Evolutionary conservation across 169 alveolate genomes (phyloP).

Genomic region (Cryptosporidium viatorum): DNA sequence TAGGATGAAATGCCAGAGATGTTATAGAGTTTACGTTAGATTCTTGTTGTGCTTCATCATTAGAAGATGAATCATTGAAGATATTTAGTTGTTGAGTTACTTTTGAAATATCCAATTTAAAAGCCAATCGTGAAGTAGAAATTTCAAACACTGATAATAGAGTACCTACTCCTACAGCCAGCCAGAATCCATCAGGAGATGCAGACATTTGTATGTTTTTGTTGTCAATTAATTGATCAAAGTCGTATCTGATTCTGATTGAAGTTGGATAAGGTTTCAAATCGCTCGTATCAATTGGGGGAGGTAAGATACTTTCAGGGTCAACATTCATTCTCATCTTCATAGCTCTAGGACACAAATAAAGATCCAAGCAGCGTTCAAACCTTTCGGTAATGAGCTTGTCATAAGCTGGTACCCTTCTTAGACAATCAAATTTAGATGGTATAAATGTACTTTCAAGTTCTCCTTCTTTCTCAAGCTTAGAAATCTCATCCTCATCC

Average conservation of each 20-base stretch:
- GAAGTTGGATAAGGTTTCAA: constrained; percentile 91
- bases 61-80: neutral
- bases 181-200: constrained; percentile 55
- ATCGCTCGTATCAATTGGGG: constrained; percentile 88
- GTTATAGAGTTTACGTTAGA: constrained; percentile 11
- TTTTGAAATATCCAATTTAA: constrained; percentile 78
- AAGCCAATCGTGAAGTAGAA: constrained; percentile 36
- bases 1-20: constrained; percentile 57
- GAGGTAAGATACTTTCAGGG: constrained; percentile 88
- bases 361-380: constrained; percentile 93
- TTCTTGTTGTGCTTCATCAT: neutral
- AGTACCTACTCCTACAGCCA: constrained; percentile 34
- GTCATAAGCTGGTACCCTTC: constrained; percentile 92
- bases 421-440: constrained; percentile 85
- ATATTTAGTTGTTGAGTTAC: constrained; percentile 72
- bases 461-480: constrained; percentile 29
- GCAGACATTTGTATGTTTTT: constrained; percentile 77
- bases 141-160: constrained; percentile 37
- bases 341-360: constrained; percentile 91
- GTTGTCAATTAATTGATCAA: constrained; percentile 84
- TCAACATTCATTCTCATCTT: constrained; percentile 90
- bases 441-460: constrained; percentile 83
- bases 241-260: constrained; percentile 82
- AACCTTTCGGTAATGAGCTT: constrained; percentile 88
- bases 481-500: constrained; percentile 80